Conservation (phyloP, 768 basidiomycete species). For the Hericium coralloides region DNA sequence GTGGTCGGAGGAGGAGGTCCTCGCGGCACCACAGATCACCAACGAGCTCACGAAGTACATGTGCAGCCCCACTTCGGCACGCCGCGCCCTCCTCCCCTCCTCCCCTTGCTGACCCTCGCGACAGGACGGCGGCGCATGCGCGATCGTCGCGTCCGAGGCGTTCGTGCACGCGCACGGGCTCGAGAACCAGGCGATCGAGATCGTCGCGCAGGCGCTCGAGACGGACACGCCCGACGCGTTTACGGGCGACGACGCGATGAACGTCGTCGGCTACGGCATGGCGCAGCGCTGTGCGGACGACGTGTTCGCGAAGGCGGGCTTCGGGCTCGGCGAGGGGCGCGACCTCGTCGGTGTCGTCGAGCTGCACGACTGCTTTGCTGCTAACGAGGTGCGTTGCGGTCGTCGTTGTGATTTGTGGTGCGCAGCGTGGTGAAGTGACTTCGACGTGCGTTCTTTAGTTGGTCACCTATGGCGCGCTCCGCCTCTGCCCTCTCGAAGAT, state of each 20-base stretch:
- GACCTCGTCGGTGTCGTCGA: slow-evolving; percentile 80
- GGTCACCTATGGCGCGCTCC: slow-evolving; percentile 73
- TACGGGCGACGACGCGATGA: slow-evolving; percentile 63
- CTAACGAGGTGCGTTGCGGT: slow-evolving; percentile 52
- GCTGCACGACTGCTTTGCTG: slow-evolving; percentile 79
- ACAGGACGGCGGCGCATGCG: slow-evolving; percentile 70
- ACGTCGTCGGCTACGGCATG: slow-evolving; percentile 77
- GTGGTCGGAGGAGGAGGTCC: slow-evolving; percentile 64
- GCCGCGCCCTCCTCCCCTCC: slow-evolving; percentile 17
- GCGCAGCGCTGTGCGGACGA: slow-evolving; percentile 57
- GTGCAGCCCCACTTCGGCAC: slow-evolving; percentile 78
- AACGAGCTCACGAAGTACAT: slow-evolving; percentile 74
- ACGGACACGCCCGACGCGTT: slow-evolving; percentile 64
- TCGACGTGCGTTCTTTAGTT: slow-evolving; percentile 34
- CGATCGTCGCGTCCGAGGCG: slow-evolving; percentile 68
- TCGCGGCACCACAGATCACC: slow-evolving; percentile 58
- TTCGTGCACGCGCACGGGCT: slow-evolving; percentile 66
- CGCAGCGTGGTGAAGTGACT: not conserved
- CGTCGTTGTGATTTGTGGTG: not conserved
- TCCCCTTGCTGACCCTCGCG: not conserved
- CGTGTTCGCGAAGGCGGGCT: slow-evolving; percentile 65
- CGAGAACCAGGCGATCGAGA: slow-evolving; percentile 83
- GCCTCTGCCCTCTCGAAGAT: slow-evolving; percentile 55
- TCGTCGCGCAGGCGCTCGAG: slow-evolving; percentile 53
- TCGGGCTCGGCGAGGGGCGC: slow-evolving; percentile 49